These are phyloP conservation scores for Calonectria multiphialidica DNA, from an alignment of 2,329 filamentous ascomycete species.

Conservation along the genomic window DNA sequence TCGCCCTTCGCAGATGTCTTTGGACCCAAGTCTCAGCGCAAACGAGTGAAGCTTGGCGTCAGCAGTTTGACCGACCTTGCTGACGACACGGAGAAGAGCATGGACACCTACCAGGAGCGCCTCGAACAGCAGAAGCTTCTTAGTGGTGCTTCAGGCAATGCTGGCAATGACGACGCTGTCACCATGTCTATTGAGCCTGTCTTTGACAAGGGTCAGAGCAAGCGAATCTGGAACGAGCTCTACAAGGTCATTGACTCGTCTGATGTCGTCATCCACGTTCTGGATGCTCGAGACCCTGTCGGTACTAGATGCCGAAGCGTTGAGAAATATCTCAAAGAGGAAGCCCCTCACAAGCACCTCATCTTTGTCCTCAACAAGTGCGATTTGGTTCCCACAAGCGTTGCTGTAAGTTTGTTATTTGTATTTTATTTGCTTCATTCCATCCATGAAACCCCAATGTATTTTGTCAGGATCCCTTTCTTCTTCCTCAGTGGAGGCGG, in stretches of 20 bases:
- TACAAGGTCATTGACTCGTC: slow-evolving; percentile 96
- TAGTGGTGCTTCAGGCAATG: slow-evolving; percentile 74
- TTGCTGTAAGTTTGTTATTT: slow-evolving; percentile 82
- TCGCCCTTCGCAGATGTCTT: slow-evolving; percentile 91
- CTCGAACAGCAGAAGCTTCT: slow-evolving; percentile 83
- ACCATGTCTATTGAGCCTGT: slow-evolving; percentile 84
- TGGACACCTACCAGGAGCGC: slow-evolving; percentile 84
- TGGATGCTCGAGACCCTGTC: slow-evolving; percentile 89
- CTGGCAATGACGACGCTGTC: slow-evolving; percentile 59
- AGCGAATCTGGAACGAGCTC: slow-evolving; percentile 97
- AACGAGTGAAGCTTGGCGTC: slow-evolving; percentile 90
- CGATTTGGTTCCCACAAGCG: slow-evolving; percentile 90
- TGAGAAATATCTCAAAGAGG: slow-evolving; percentile 92
- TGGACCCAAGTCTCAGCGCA: slow-evolving; percentile 92
- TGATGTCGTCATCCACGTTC: slow-evolving; percentile 94
- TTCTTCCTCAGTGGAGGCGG: slow-evolving; percentile 79
- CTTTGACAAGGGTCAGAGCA: slow-evolving; percentile 94
- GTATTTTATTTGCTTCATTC: slow-evolving; percentile 19
- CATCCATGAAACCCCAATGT: slow-evolving; percentile 66
- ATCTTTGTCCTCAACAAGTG: slow-evolving; percentile 59
- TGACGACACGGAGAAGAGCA: slow-evolving; percentile 81
- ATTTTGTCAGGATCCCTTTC: slow-evolving; percentile 87
- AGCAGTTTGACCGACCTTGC: slow-evolving; percentile 86
- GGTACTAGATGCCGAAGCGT: slow-evolving; percentile 84
- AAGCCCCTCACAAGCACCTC: slow-evolving; percentile 96